Conservation (phyloP, 208 protist species). For the Trypanosoma cruzi region DNA sequence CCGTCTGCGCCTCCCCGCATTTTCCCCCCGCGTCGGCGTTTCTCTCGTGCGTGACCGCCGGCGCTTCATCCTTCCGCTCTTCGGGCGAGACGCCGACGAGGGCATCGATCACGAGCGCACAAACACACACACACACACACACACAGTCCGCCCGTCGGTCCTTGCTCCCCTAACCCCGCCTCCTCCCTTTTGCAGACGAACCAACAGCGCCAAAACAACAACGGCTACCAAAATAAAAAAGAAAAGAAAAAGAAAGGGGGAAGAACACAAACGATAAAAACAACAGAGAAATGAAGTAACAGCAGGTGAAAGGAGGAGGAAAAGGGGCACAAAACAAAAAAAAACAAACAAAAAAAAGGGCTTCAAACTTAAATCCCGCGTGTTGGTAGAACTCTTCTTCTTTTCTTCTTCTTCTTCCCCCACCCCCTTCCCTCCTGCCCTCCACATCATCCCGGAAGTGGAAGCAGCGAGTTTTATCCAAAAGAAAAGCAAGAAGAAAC, state of each 20-base stretch:
- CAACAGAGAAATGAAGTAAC: no score
- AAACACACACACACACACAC: neutral
- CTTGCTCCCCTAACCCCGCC: no score
- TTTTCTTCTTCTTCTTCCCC: neutral
- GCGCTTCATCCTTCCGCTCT: neutral
- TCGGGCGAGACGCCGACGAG: neutral
- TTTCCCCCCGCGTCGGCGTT: neutral
- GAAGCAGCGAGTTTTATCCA: no score
- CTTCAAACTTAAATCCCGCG: neutral
- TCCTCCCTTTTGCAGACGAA: no score
- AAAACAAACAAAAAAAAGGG: neutral
- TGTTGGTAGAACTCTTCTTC: neutral
- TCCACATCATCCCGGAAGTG: no score
- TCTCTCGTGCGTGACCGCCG: neutral
- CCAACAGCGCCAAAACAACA: neutral
- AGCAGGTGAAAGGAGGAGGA: constrained; percentile 9
- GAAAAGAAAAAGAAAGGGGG: neutral
- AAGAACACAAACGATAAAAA: constrained; percentile 7
- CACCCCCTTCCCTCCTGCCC: no score
- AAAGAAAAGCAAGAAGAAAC: no score
- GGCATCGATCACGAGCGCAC: neutral
- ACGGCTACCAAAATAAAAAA: neutral
- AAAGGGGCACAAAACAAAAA: constrained; percentile 13
- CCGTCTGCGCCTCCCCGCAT: no score
- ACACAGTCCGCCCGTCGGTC: neutral